phyloP scores from a whole-genome alignment of 306 rosid genomes.

The Herpetospermum pedunculosum region DNA sequence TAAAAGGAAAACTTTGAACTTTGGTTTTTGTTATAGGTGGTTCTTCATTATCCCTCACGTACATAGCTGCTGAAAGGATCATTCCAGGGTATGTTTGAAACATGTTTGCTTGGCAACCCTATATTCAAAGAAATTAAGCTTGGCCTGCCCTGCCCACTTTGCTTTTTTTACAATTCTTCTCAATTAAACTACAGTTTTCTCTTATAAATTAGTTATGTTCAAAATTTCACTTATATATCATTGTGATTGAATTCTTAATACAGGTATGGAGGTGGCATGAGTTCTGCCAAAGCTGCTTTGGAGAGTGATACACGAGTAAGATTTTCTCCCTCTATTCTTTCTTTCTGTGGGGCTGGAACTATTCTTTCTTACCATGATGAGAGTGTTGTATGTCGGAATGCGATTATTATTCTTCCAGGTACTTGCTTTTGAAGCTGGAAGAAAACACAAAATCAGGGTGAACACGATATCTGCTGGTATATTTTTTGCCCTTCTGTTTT shows the following conservation, averaged over 20 bases:
- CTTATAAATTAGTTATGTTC: background rate
- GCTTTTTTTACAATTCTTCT: background rate
- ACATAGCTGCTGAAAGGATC: conserved; percentile 89
- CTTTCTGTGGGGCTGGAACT: background rate
- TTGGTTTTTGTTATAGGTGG: conserved; percentile 47
- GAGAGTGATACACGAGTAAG: conserved; percentile 92
- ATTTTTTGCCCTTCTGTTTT: background rate
- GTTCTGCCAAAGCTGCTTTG: conserved; percentile 96
- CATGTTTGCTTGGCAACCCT: conserved; percentile 4
- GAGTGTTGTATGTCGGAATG: background rate
- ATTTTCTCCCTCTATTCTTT: background rate
- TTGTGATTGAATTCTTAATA: background rate
- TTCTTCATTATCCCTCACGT: conserved; percentile 84
- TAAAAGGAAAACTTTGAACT: background rate
- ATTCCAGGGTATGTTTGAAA: conserved; percentile 68
- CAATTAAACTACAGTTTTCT: background rate
- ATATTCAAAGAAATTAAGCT: background rate
- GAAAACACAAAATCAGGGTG: conserved; percentile 74
- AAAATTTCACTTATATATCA: background rate
- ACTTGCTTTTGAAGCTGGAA: conserved; percentile 97
- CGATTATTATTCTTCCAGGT: conserved; percentile 31
- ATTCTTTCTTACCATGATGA: background rate
- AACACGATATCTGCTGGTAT: conserved; percentile 88
- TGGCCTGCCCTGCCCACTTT: background rate
- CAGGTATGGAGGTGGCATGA: conserved; percentile 99